Base-by-base conservation (phyloP, 2,329 filamentous ascomycete species). In the Claviceps paspali region DNA sequence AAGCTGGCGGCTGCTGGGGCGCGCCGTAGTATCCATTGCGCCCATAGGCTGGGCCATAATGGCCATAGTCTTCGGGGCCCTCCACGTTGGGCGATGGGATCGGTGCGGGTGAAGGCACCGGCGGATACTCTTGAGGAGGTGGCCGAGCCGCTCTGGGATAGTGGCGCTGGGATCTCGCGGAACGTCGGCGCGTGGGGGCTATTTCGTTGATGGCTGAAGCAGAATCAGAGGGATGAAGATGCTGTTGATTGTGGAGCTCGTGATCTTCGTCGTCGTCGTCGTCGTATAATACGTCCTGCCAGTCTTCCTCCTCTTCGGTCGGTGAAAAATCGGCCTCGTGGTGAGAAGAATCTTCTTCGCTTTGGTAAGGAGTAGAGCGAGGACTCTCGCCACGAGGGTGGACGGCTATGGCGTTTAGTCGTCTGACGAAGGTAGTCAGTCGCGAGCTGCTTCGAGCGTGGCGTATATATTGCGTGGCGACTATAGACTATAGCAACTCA, bases 41-140 rank as follows among this genome's bases (percentile, higher is more conserved):
- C 24, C 44, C 43, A 26, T 44, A 45, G 35, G 36, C 34, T 28
- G 41, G 45, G 39, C 42, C 43, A 34, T 50, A 52, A 21, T 51
- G 55, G 43, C 61, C 57, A 52, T 69, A 78, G n/a, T 82, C 75
- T 18, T 82, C 75, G 15, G 65, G 65, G 26, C 70, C 70, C 53
- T 81, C 79, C 62, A 71, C 65, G 54, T 69, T 81, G 62, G 73
- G 71, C 38, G 73, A 63, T 45, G 67, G 64, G 44, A 63, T 62
- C 45, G 70, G 68, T 47, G 47, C 45, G 38, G 45, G 47, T 31
- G 43, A 33, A 35, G 49, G 51, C 47, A 56, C 56, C 41, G 59
- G 41, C 54, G 62, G 57, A 36, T 51, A 49, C 11, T 53, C 43
- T 58, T 65, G 48, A 54, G 58, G 38, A 59, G 52, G 50, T 21